Evolutionary conservation across 768 basidiomycete genomes (phyloP), one percentile per base, ranked within the genome.

Genomic region (Boletellus ananas): DNA sequence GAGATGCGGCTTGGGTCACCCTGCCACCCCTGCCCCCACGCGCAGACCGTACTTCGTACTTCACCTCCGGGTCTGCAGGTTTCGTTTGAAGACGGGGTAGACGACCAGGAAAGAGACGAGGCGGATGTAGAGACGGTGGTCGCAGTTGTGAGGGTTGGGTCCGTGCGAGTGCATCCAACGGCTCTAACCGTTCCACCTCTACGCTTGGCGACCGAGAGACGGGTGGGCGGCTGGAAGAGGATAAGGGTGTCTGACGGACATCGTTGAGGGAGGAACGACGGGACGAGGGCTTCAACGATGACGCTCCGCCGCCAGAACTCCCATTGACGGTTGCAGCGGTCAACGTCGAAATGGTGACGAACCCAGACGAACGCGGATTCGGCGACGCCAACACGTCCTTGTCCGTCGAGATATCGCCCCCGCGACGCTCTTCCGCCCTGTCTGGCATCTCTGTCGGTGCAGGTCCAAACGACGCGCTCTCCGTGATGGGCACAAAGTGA

Each of bases 341-440:
- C 43, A 80, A 72, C 0, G 79, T 79, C 6, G 77, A 74, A 12
- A 88, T 78, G 0, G 86, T 81, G 17, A 87, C 74, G 58, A 90
- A 90, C 1, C 86, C 87, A 44, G 85, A 87, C 2, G 86, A 89
- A 3, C 86, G 81, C 23, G 85, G 84, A 62, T 88, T 83, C 1
- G 86, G 85, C 0, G 72, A 65, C 9, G 73, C 66, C 25, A 70
- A 69, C 36, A 64, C 52, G 27, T 58, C 56, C 40, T 54, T 57
- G 43, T 59, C 56, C 3, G 31, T 45, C 9, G 50, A 42, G 34
- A 45, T 21, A 23, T 45, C 34, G 34, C 44, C 36, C 27, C 50
- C 42, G 38, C 34, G 45, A 47, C 45, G 51, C 33, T 51, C 56
- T n/a, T 40, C 42, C 5, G 27, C 23, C 14, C 47, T 41, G 25